phyloP scores from a whole-genome alignment of 257 asterid genomes.

The Linaria vulgaris region DNA sequence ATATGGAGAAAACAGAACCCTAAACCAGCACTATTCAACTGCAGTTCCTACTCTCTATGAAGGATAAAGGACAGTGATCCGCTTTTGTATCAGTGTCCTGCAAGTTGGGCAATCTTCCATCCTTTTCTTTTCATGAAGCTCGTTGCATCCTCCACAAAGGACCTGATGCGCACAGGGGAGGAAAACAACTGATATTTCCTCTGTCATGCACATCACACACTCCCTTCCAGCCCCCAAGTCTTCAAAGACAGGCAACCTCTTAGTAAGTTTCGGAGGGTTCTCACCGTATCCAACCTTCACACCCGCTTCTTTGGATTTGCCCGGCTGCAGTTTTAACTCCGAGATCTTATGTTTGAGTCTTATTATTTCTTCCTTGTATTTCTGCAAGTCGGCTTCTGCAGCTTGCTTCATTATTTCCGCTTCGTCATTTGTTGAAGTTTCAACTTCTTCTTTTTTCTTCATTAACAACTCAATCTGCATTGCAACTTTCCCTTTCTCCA shows the following conservation, averaged over 20 bases:
- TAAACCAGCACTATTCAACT: too few species aligned
- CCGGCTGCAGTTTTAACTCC: constrained; percentile 41
- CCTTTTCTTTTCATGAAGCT: too few species aligned
- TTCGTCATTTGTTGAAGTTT: constrained; percentile 35
- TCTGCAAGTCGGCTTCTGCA: constrained; percentile 36
- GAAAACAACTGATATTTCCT: constrained; percentile 31
- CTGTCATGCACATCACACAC: constrained; percentile 78
- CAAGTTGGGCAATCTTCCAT: too few species aligned
- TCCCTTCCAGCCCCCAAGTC: constrained; percentile 51
- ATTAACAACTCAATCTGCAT: constrained; percentile 29
- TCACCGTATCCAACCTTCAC: constrained; percentile 38
- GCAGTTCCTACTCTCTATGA: too few species aligned
- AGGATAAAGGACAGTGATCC: too few species aligned
- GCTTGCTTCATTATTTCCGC: constrained; percentile 39
- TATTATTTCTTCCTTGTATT: constrained; percentile 38
- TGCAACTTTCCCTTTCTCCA: constrained; percentile 35
- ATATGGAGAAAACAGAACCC: too few species aligned
- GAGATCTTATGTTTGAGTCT: constrained; percentile 44
- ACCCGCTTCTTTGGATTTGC: constrained; percentile 50
- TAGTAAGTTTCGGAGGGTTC: background rate
- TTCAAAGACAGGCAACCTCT: constrained; percentile 45
- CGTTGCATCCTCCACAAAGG: too few species aligned
- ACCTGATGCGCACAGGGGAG: too few species aligned
- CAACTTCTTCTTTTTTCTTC: constrained; percentile 38
- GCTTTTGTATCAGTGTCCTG: too few species aligned